These are phyloP conservation scores for Tieghemostelium lacteum DNA, from an alignment of 78 protist genomes.

Conservation along the genomic window DNA sequence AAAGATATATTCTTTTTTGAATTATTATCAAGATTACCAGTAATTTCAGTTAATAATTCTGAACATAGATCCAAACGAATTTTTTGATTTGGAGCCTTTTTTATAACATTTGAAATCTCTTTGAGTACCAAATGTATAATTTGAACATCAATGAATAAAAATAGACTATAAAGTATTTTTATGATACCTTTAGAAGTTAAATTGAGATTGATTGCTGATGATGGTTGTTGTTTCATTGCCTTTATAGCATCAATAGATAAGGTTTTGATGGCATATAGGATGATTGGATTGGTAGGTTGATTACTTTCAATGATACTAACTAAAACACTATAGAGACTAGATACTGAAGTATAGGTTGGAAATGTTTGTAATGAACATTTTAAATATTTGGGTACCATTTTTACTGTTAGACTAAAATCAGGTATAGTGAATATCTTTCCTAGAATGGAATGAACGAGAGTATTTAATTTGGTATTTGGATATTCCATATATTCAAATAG, in stretches of 20 bases:
- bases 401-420: constrained; percentile 21
- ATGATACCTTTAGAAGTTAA: constrained; percentile 19
- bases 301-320: constrained; percentile 50
- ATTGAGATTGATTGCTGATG: not conserved
- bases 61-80: constrained; percentile 53
- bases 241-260: not conserved
- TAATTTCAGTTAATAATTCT: constrained; percentile 44
- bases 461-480: constrained; percentile 58
- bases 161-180: constrained; percentile 21
- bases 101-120: constrained; percentile 26
- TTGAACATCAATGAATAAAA: constrained; percentile 39
- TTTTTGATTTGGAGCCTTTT: constrained; percentile 44
- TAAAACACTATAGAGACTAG: constrained; percentile 45
- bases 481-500: constrained; percentile 76
- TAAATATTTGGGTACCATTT: constrained; percentile 64
- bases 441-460: constrained; percentile 12
- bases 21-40: constrained; percentile 63
- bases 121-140: constrained; percentile 34
- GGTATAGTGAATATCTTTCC: constrained; percentile 53
- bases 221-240: constrained; percentile 11
- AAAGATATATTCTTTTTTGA: constrained; percentile 61
- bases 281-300: constrained; percentile 66
- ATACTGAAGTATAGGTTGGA: constrained; percentile 44
- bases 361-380: constrained; percentile 17
- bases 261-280: constrained; percentile 37